Percentiles rank a stretch among this genome's conserved stretches.
Conservation (phyloP, 805 yeast species). For the Candida silvicultrix region DNA sequence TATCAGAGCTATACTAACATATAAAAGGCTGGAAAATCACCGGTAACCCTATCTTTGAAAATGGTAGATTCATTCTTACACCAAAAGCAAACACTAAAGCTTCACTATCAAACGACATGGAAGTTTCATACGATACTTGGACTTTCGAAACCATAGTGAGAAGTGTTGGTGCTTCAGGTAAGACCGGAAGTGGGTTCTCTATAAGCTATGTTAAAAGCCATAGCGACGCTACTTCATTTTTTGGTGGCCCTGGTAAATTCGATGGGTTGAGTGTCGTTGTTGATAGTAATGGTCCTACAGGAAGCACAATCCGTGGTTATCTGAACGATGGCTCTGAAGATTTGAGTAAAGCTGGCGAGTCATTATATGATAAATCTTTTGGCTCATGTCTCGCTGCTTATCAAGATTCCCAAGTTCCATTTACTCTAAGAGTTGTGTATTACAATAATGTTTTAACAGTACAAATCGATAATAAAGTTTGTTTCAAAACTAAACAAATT, state of each 20-base stretch:
- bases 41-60: slow-evolving; percentile 35
- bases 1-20: too few relatives aligned
- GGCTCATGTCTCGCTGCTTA: slow-evolving; percentile 55
- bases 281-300: slow-evolving; percentile 42
- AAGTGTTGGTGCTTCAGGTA: slow-evolving; percentile 46
- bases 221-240: slow-evolving; percentile 28
- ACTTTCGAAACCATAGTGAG: slow-evolving; percentile 60
- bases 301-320: slow-evolving; percentile 50
- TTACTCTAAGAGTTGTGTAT: slow-evolving; percentile 60
- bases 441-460: slow-evolving; percentile 47
- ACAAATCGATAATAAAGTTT: slow-evolving; percentile 67
- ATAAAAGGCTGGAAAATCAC: slow-evolving; percentile 32
- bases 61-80: slow-evolving; percentile 50
- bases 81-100: slow-evolving; percentile 36
- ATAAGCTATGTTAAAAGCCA: slow-evolving; percentile 44
- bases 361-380: slow-evolving; percentile 30
- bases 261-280: slow-evolving; percentile 61
- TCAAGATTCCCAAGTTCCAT: slow-evolving; percentile 66
- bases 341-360: slow-evolving; percentile 21
- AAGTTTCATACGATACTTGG: slow-evolving; percentile 33
- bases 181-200: slow-evolving; percentile 50
- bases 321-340: slow-evolving; percentile 50
- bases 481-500: slow-evolving; percentile 58
- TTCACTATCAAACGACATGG: slow-evolving; percentile 35
- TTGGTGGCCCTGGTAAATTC: slow-evolving; percentile 50